These are phyloP conservation scores for Talaromyces liani DNA, from an alignment of 495 filamentous ascomycete species.

Conservation along the genomic window DNA sequence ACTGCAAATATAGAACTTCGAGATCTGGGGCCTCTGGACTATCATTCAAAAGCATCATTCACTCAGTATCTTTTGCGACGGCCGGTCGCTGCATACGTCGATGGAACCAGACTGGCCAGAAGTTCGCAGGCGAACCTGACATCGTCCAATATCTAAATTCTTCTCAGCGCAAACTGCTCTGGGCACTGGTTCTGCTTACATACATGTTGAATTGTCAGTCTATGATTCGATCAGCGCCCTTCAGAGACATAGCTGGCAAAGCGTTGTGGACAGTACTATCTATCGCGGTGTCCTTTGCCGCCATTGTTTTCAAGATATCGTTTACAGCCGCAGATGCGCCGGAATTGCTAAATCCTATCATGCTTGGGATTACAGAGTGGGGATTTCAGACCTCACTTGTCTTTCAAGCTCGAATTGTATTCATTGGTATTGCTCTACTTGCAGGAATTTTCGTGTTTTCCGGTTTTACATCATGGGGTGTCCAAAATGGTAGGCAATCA, in stretches of 20 bases:
- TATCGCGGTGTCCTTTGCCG: conserved; percentile 33
- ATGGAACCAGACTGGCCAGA: conserved; percentile 98
- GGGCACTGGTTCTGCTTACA: conserved; percentile 62
- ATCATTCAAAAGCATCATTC: conserved; percentile 9
- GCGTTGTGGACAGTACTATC: conserved; percentile 17
- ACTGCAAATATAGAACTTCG: background rate
- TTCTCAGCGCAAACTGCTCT: conserved; percentile 55
- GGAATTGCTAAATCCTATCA: conserved; percentile 60
- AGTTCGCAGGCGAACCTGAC: conserved; percentile 80
- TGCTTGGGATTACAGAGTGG: conserved; percentile 35
- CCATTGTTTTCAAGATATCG: conserved; percentile 74
- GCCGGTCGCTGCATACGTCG: conserved; percentile 57
- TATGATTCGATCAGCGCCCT: conserved; percentile 23
- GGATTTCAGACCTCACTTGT: conserved; percentile 42
- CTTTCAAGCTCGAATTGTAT: conserved; percentile 32
- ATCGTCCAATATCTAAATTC: conserved; percentile 63
- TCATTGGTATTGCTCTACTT: conserved; percentile 40
- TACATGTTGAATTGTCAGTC: conserved; percentile 48
- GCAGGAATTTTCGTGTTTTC: conserved; percentile 21
- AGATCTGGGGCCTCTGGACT: background rate
- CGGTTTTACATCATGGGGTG: conserved; percentile 1
- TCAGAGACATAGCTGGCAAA: conserved; percentile 17
- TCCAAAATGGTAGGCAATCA: background rate
- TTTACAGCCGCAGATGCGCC: conserved; percentile 81
- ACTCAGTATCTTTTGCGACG: conserved; percentile 20